phyloP scores from a whole-genome alignment of 2,329 filamentous ascomycete genomes.

The Fusarium circinatum region DNA sequence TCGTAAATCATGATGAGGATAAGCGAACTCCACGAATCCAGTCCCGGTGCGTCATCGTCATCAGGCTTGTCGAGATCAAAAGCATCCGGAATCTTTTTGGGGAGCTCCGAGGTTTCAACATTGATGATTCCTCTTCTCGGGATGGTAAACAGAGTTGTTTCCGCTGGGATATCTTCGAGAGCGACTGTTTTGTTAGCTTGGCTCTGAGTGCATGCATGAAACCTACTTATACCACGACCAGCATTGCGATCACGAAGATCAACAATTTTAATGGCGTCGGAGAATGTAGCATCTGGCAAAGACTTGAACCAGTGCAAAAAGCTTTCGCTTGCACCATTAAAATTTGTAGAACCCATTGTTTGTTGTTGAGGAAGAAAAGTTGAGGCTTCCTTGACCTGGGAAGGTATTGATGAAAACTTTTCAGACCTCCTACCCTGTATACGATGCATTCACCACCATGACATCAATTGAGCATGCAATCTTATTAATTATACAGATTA shows the following conservation, averaged over 20 bases:
- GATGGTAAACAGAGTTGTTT: conserved; percentile 83
- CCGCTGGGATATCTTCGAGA: conserved; percentile 72
- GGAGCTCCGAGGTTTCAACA: conserved; percentile 76
- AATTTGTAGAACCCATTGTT: conserved; percentile 45
- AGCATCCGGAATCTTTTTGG: conserved; percentile 64
- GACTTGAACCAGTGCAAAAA: conserved; percentile 66
- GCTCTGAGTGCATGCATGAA: accelerated
- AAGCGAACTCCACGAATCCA: conserved; percentile 66
- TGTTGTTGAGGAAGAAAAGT: not conserved
- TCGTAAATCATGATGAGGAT: conserved; percentile 88
- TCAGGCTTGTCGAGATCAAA: conserved; percentile 55
- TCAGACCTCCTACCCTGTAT: conserved; percentile 13
- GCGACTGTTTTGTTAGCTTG: conserved; percentile 71
- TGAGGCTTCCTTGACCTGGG: not conserved
- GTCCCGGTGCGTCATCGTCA: conserved; percentile 50
- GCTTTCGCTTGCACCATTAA: conserved; percentile 54
- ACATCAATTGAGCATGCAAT: not conserved
- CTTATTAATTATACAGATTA: not conserved
- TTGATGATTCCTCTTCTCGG: conserved; percentile 78
- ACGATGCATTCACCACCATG: not conserved
- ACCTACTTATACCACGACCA: conserved; percentile 65
- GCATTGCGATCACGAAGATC: conserved; percentile 62
- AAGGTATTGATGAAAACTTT: conserved; percentile 28
- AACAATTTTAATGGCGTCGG: conserved; percentile 60
- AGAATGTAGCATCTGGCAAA: conserved; percentile 64